Evolutionary conservation across 2,329 filamentous ascomycete genomes (phyloP).

Genomic region (Amauroascus verrucosus): DNA sequence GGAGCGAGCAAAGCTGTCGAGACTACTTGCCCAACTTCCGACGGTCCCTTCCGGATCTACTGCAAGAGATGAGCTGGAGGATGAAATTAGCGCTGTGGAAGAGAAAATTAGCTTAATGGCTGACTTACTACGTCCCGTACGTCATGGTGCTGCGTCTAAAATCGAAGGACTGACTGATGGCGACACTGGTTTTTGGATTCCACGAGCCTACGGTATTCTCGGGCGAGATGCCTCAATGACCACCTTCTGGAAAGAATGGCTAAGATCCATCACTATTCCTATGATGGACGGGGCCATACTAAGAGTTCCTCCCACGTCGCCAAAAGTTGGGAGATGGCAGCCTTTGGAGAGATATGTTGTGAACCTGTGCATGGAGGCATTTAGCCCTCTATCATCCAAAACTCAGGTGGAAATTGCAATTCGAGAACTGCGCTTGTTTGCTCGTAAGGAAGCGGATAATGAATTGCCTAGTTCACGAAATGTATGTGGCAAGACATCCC

Average conservation of each 20-base stretch:
- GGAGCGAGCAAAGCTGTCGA: conserved; percentile 82
- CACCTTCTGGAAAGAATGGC: conserved; percentile 97
- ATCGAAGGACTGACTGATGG: conserved; percentile 94
- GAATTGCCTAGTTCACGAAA: conserved; percentile 87
- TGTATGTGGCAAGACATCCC: conserved; percentile 21
- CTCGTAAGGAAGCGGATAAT: conserved; percentile 83
- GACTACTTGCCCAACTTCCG: conserved; percentile 73
- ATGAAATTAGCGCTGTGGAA: conserved; percentile 89
- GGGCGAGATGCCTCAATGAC: conserved; percentile 75
- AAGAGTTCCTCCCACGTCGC: conserved; percentile 76
- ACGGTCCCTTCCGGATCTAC: conserved; percentile 67
- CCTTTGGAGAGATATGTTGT: conserved; percentile 93
- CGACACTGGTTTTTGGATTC: conserved; percentile 92
- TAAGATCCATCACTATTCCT: conserved; percentile 83
- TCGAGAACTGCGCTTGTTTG: conserved; percentile 81
- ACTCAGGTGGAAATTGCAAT: conserved; percentile 90
- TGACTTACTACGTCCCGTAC: conserved; percentile 80
- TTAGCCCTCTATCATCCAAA: conserved; percentile 83
- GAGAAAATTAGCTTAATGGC: conserved; percentile 97
- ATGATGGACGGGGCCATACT: conserved; percentile 84
- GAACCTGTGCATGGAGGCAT: conserved; percentile 90
- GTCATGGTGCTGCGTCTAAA: conserved; percentile 90
- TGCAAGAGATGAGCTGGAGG: conserved; percentile 74
- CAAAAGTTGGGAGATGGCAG: conserved; percentile 87
- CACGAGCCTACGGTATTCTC: conserved; percentile 83